Evolutionary conservation across 2,329 filamentous ascomycete species (phyloP).

Genomic region (Trichoderma semiorbis): DNA sequence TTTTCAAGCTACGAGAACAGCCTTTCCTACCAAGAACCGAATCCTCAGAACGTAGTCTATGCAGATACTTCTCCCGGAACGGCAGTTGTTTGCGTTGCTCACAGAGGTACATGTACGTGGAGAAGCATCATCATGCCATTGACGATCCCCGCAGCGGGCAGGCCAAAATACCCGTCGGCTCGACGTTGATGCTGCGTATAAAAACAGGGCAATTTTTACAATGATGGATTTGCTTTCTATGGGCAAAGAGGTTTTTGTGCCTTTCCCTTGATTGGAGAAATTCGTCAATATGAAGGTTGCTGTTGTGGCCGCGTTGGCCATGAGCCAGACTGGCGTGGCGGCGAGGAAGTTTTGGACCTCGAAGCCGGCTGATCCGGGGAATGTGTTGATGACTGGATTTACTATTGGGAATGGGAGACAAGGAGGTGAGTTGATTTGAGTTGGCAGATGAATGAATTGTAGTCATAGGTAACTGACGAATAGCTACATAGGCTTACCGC

Average conservation of each 20-base stretch:
- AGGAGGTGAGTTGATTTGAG: slow-evolving; percentile 32
- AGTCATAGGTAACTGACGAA: not conserved
- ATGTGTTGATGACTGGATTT: slow-evolving; percentile 38
- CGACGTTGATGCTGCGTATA: not conserved
- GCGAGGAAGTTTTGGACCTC: slow-evolving; percentile 15
- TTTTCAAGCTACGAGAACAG: not conserved
- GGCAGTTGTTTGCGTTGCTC: not conserved
- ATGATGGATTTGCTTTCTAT: not conserved
- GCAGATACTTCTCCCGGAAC: not conserved
- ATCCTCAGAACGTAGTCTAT: not conserved
- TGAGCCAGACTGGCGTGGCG: not conserved
- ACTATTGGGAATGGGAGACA: slow-evolving; percentile 48
- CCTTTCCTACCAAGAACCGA: not conserved
- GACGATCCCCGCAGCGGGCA: not conserved
- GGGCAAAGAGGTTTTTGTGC: not conserved
- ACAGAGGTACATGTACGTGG: not conserved
- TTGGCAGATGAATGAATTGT: not conserved
- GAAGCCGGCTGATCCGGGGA: slow-evolving; percentile 8
- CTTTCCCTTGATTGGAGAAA: not conserved
- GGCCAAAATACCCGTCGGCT: slow-evolving; percentile 7
- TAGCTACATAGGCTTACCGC: slow-evolving; percentile 31
- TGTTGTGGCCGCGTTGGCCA: not conserved
- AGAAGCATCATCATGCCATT: not conserved
- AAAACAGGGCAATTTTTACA: not conserved
- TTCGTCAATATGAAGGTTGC: not conserved